A percentile compares a stretch with the other conserved stretches of the same genome.
Evolutionary conservation across 257 asterid species (phyloP).

Genomic region (Vinca minor): DNA sequence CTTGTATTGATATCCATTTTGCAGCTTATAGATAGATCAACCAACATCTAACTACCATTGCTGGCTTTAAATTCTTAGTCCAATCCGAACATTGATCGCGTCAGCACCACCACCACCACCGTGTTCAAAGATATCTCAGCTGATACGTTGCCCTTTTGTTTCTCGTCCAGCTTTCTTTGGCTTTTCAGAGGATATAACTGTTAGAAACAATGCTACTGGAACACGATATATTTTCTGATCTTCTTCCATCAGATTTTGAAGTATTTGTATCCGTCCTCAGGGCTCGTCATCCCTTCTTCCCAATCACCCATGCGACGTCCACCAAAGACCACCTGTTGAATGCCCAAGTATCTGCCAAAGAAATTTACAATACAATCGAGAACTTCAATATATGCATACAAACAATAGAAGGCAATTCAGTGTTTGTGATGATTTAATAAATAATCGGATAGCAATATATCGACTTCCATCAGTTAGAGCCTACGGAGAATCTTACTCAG

Average conservation of each 20-base stretch:
- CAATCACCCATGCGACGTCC: slow-evolving; percentile 80
- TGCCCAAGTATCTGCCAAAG: slow-evolving; percentile 65
- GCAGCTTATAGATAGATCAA: too few species aligned
- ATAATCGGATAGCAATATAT: background rate
- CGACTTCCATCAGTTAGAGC: background rate
- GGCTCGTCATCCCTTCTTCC: slow-evolving; percentile 91
- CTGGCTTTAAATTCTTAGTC: background rate
- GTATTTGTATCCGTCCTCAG: slow-evolving; percentile 75
- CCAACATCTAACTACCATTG: background rate
- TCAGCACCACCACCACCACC: background rate
- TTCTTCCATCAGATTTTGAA: slow-evolving; percentile 53
- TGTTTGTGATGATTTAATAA: background rate
- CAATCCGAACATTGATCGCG: background rate
- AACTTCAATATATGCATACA: background rate
- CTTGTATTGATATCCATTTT: too few species aligned
- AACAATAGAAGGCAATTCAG: background rate
- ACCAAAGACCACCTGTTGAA: slow-evolving; percentile 87
- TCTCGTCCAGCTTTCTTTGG: background rate
- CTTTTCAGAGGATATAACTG: background rate
- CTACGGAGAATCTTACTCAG: slow-evolving; percentile 55
- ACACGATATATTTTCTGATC: background rate
- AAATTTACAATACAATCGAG: background rate
- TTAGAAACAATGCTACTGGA: background rate
- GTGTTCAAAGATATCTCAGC: background rate
- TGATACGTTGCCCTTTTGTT: background rate